Evolutionary conservation across 2,329 filamentous ascomycete species (phyloP).

Genomic region (Penicillium sp.): DNA sequence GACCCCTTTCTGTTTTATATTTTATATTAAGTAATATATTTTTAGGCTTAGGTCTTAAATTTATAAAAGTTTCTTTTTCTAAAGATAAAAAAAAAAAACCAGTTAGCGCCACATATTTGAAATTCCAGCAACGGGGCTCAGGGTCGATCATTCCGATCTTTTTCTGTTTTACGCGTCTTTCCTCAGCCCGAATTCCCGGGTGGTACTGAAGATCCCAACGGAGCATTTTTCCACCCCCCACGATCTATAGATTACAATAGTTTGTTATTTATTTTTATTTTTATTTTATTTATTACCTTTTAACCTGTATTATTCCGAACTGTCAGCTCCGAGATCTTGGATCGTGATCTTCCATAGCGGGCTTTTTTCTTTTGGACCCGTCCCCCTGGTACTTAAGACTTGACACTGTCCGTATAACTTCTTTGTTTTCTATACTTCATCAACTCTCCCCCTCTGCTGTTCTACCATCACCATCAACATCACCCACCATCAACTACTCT

Average conservation of each 20-base stretch:
- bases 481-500: not conserved
- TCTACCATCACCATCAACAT: not conserved
- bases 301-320: conserved; percentile 26
- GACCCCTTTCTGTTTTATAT: conserved; percentile 3
- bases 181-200: conserved; percentile 27
- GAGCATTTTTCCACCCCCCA: conserved; percentile 18
- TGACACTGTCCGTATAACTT: conserved; percentile 11
- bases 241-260: conserved; percentile 14
- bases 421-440: not conserved
- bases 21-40: not conserved
- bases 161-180: conserved; percentile 17
- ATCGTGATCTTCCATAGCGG: conserved; percentile 41
- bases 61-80: no score
- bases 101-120: conserved; percentile 20
- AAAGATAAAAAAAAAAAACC: no score
- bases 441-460: not conserved
- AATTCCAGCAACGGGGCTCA: conserved; percentile 30
- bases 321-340: conserved; percentile 43
- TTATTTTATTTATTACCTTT: conserved; percentile 3
- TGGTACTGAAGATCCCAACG: conserved; percentile 24
- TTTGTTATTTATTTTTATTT: conserved; percentile 5
- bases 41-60: no score
- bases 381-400: conserved; percentile 30
- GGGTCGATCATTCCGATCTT: conserved; percentile 29
- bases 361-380: conserved; percentile 32